phyloP scores from a whole-genome alignment of 2,329 filamentous ascomycete species.

The Phyllosticta citribraziliensis region DNA sequence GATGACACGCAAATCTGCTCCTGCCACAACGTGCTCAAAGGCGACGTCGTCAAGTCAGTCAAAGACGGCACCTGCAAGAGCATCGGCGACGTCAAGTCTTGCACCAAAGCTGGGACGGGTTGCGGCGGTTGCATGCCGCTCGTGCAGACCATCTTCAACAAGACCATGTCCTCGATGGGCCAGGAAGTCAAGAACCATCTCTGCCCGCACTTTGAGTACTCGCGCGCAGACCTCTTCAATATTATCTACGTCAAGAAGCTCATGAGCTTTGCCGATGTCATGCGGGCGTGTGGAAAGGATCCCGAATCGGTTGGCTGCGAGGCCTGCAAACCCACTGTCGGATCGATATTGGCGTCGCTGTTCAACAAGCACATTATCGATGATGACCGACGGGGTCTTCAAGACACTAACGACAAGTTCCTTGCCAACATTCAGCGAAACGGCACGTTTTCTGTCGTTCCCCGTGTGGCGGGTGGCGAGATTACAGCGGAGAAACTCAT shows the following conservation, averaged over 20 bases:
- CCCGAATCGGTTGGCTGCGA: constrained; percentile 70
- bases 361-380: constrained; percentile 81
- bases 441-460: constrained; percentile 82
- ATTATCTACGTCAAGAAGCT: constrained; percentile 76
- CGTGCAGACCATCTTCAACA: constrained; percentile 83
- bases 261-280: constrained; percentile 62
- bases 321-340: constrained; percentile 74
- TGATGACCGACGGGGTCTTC: constrained; percentile 58
- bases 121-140: constrained; percentile 87
- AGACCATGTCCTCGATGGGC: constrained; percentile 75
- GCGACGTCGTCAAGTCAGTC: constrained; percentile 60
- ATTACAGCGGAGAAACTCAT: constrained; percentile 82
- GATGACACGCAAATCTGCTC: constrained; percentile 87
- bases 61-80: constrained; percentile 75
- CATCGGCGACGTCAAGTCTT: constrained; percentile 73
- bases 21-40: constrained; percentile 86
- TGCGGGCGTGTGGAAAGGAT: constrained; percentile 67
- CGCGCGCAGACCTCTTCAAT: constrained; percentile 80
- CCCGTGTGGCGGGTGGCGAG: constrained; percentile 73
- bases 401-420: constrained; percentile 86
- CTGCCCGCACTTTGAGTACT: constrained; percentile 75
- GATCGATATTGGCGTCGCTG: constrained; percentile 68
- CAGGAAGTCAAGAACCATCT: constrained; percentile 80
- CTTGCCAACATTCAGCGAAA: constrained; percentile 86
- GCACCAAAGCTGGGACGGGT: constrained; percentile 84